These are phyloP conservation scores for Massospora cicadina DNA, from an alignment of 371 early-diverging fungal genomes.

Conservation along the genomic window DNA sequence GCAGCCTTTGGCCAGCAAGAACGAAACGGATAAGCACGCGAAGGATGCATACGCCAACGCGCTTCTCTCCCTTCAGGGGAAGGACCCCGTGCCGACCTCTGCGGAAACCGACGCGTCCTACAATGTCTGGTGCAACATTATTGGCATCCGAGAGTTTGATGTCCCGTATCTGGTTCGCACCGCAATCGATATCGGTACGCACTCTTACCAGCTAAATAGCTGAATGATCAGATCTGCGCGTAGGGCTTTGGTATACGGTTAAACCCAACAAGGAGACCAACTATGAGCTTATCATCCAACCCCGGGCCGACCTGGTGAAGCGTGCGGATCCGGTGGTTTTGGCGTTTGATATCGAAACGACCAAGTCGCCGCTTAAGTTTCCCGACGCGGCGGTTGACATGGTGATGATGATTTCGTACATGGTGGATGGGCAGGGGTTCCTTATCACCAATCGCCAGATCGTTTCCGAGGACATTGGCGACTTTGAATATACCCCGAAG, in stretches of 20 bases:
- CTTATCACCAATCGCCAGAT: constrained; percentile 96
- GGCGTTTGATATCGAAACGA: constrained; percentile 99
- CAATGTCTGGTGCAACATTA: constrained; percentile 30
- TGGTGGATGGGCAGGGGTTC: constrained; percentile 95
- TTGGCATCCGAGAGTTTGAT: constrained; percentile 89
- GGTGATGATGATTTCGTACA: constrained; percentile 99
- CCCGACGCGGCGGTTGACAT: constrained; percentile 87
- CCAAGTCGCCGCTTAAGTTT: constrained; percentile 96
- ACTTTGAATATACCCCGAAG: constrained; percentile 97
- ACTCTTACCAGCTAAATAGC: neutral
- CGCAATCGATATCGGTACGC: constrained; percentile 69
- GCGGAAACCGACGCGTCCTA: constrained; percentile 17
- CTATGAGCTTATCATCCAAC: constrained; percentile 35
- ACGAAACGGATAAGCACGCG: constrained; percentile 38
- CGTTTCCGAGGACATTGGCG: constrained; percentile 90
- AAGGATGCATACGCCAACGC: constrained; percentile 16
- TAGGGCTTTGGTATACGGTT: constrained; percentile 91
- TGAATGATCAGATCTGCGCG: constrained; percentile 53
- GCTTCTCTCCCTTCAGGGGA: constrained; percentile 13
- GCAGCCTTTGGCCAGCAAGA: constrained; percentile 45
- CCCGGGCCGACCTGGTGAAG: constrained; percentile 71
- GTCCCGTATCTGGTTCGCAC: constrained; percentile 84
- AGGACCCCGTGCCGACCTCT: constrained; percentile 16
- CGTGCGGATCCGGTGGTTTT: constrained; percentile 92
- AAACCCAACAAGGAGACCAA: constrained; percentile 22